Evolutionary conservation across 2,329 filamentous ascomycete genomes (phyloP), one percentile per base, ranked within the genome.

Genomic region (Colletotrichum chlorophyti): DNA sequence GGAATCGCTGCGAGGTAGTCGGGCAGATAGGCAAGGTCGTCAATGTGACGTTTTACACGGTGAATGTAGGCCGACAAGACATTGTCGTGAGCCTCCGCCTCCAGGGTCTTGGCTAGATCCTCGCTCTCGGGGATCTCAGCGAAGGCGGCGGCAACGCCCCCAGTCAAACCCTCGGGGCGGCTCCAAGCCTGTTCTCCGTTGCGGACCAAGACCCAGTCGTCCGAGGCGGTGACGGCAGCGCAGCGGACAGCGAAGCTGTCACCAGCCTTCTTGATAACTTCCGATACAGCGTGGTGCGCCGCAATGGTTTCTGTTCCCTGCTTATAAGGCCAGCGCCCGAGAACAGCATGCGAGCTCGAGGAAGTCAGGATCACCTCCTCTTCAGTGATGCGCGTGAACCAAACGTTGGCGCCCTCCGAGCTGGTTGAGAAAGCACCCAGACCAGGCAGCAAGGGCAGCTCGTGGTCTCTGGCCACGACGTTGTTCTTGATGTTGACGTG

Each of bases 11-110:
- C 81, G 3, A 96, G 74, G 75, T 89, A 96, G 1, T 80, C 83
- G 1, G 93, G 93, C 4, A 98, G 80, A 65, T 89, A 80, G 68
- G 90, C 80, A 34, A 97, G 79, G 64, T 97, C 95, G 41, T 85
- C 80, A 12, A 92, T 67, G 69, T 99, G 95, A 41, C 95, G 90
- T 63, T 84, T 89, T 12, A 97, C 81, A 12, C 95, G 89, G 74
- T 97, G 93, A 24, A 94, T 76, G 68, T 97, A 99, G n/a, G 95
- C 95, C 10, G 84, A 80, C 6, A 91, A 68, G 3, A 91, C 81
- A 69, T 90, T 96, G 68, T 89, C 90, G 69, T 97, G 90, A 4
- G 91, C 90, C 74, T 99, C 94, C 21, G 91, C 85, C 64, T 96
- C 90, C 7, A 98, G 80, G 26, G 92, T 91, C 70, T 91, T 88